Conservation (phyloP, 73 alveolate genomes). For the Paramecium caudatum region DNA sequence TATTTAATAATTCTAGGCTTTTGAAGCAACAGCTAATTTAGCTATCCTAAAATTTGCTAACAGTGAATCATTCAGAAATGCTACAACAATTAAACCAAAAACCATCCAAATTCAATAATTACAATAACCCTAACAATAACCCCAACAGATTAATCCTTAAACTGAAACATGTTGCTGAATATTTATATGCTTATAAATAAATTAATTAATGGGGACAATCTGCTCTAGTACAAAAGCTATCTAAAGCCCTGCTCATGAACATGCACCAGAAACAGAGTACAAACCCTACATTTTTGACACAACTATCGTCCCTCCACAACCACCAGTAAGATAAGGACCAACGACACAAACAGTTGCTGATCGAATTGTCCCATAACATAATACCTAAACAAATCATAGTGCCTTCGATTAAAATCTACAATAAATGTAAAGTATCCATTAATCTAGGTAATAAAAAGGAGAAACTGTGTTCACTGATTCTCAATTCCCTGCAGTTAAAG, state of each 20-base stretch:
- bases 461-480: background rate
- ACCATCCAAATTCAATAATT: no score
- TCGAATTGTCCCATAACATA: slow-evolving; percentile 7
- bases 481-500: slow-evolving; percentile 44
- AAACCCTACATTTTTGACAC: slow-evolving; percentile 3
- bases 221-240: background rate
- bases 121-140: no score
- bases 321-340: background rate
- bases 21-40: background rate
- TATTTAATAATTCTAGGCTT: background rate
- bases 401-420: background rate
- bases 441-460: background rate
- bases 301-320: background rate
- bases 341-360: slow-evolving; percentile 3
- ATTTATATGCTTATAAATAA: no score
- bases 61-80: slow-evolving; percentile 28
- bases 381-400: background rate
- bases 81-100: slow-evolving; percentile 16
- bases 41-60: background rate
- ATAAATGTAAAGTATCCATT: background rate
- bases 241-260: background rate
- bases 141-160: no score
- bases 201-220: no score
- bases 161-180: no score
- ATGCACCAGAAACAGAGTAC: slow-evolving; percentile 33